Percentiles rank a stretch among this genome's conserved stretches.
Evolutionary conservation across 768 basidiomycete species (phyloP).

Genomic region (Filobasidium wieringae): DNA sequence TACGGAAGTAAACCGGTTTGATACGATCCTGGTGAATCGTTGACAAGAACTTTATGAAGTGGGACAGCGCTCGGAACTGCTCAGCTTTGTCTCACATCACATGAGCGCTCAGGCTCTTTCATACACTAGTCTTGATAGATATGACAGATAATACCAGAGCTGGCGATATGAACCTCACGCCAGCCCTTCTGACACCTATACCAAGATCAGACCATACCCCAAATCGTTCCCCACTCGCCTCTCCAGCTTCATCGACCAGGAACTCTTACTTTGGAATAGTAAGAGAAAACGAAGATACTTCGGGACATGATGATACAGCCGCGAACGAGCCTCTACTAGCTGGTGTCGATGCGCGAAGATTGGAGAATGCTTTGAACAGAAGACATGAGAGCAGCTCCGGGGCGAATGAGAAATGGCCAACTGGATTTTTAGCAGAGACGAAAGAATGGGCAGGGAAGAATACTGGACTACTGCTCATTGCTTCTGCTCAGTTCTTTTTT

Average conservation of each 20-base stretch:
- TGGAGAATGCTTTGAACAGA: not conserved
- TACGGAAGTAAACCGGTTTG: too few species aligned
- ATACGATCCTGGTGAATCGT: too few species aligned
- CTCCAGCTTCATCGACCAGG: not conserved
- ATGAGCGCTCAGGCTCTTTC: too few species aligned
- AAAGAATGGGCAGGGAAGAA: slow-evolving; percentile 4
- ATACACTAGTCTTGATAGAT: too few species aligned
- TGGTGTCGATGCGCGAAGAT: not conserved
- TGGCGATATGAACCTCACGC: too few species aligned
- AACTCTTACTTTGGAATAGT: not conserved
- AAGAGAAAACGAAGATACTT: not conserved
- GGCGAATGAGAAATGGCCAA: not conserved
- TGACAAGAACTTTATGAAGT: too few species aligned
- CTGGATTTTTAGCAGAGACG: not conserved
- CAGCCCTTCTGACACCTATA: slow-evolving; percentile 15
- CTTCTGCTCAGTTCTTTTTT: slow-evolving; percentile 3
- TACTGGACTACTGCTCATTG: slow-evolving; percentile 5
- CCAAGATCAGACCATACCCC: not conserved
- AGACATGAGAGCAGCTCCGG: too few species aligned
- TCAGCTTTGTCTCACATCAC: too few species aligned
- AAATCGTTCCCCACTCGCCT: not conserved
- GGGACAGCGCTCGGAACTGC: too few species aligned
- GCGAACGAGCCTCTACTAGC: not conserved
- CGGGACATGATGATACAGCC: not conserved
- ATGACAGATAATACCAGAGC: too few species aligned